These are phyloP conservation scores for Cystobasidium slooffiae DNA, from an alignment of 1,284 basidiomycete species.

Conservation along the genomic window DNA sequence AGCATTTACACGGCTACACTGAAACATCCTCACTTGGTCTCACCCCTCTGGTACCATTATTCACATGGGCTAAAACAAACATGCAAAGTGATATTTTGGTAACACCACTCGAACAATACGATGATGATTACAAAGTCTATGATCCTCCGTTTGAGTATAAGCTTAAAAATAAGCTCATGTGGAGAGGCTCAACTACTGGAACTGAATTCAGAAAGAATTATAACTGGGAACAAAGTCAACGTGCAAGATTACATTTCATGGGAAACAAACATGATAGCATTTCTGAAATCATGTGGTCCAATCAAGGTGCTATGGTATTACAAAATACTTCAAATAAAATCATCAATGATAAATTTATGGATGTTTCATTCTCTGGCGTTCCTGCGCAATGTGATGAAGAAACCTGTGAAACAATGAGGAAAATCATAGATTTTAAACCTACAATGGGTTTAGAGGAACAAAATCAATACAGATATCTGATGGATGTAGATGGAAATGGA, in stretches of 20 bases:
- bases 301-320: constrained; percentile 39
- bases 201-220: constrained; percentile 51
- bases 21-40: constrained; percentile 49
- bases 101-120: constrained; percentile 55
- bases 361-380: constrained; percentile 52
- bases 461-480: constrained; percentile 58
- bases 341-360: constrained; percentile 52
- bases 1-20: constrained; percentile 54
- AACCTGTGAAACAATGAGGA: constrained; percentile 51
- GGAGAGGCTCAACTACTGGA: constrained; percentile 55
- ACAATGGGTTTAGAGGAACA: constrained; percentile 53
- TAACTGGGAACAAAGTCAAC: constrained; percentile 53
- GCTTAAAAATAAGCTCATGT: constrained; percentile 48
- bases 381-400: constrained; percentile 54
- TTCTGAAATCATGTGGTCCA: constrained; percentile 48
- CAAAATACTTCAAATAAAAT: constrained; percentile 42
- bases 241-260: constrained; percentile 53
- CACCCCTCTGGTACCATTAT: constrained; percentile 53
- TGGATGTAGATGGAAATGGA: constrained; percentile 61
- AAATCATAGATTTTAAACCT: constrained; percentile 47
- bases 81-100: constrained; percentile 55
- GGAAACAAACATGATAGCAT: constrained; percentile 48
- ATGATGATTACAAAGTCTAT: constrained; percentile 54
- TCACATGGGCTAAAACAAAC: constrained; percentile 55
- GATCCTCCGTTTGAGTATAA: constrained; percentile 53